A percentile compares a stretch with the other conserved stretches of the same genome.
These are phyloP conservation scores for Lactifluus hygrophoroides DNA, from an alignment of 768 basidiomycete species.

Conservation along the genomic window DNA sequence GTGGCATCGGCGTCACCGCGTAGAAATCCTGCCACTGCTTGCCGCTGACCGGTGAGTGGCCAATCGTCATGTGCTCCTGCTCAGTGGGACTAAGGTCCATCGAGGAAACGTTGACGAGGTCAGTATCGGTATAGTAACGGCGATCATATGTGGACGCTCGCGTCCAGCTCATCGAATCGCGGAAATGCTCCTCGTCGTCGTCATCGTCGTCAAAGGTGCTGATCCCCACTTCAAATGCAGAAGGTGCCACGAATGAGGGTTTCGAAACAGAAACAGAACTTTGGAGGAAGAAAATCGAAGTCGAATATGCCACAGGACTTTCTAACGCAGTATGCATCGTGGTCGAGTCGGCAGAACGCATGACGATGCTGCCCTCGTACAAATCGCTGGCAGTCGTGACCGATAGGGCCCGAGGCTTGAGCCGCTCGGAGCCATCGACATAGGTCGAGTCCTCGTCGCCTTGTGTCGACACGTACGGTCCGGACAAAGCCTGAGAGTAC, in stretches of 20 bases:
- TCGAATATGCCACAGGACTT: conserved; percentile 12
- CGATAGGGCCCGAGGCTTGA: conserved; percentile 11
- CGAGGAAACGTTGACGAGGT: conserved; percentile 12
- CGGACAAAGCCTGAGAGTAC: conserved; percentile 20
- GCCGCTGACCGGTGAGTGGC: conserved; percentile 9
- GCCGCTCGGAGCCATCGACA: conserved; percentile 3
- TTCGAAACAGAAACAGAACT: conserved; percentile 16
- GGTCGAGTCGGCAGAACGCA: conserved; percentile 16
- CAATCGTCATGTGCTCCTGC: conserved; percentile 12
- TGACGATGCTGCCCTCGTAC: conserved; percentile 19
- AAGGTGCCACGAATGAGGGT: conserved; percentile 13
- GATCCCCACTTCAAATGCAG: conserved; percentile 19
- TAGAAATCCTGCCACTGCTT: conserved; percentile 14
- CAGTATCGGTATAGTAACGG: conserved; percentile 6
- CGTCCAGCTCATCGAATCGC: conserved; percentile 21
- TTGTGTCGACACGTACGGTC: conserved; percentile 12
- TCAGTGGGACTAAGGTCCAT: conserved; percentile 18
- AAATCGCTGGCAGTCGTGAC: conserved; percentile 9
- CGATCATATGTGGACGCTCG: conserved; percentile 13
- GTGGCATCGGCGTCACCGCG: neutral
- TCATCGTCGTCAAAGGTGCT: conserved; percentile 17
- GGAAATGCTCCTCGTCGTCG: conserved; percentile 16
- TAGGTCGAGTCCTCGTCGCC: conserved; percentile 16
- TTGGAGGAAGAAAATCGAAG: conserved; percentile 11
- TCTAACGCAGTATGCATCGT: conserved; percentile 22